These are phyloP conservation scores for Iris macrosiphon DNA, from an alignment of 106 monocot species.

Conservation along the genomic window DNA sequence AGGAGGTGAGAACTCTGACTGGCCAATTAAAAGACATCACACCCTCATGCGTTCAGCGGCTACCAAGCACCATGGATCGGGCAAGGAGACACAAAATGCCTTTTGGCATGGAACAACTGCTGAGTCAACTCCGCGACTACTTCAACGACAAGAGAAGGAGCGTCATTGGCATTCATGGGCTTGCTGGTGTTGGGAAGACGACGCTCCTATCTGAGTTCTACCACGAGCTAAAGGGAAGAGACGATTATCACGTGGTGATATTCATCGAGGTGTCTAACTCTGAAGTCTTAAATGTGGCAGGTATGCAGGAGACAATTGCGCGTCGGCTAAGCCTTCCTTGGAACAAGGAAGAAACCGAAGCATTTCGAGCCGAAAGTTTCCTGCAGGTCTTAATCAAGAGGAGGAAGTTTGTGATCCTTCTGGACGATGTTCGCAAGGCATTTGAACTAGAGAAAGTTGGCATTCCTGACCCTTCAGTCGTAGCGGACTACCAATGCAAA, in stretches of 20 bases:
- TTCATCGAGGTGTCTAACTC: conserved; percentile 16
- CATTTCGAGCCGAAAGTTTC: neutral
- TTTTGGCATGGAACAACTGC: conserved; percentile 11
- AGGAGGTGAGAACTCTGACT: neutral
- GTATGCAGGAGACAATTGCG: conserved; percentile 8
- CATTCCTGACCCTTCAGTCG: conserved; percentile 10
- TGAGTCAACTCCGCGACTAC: neutral
- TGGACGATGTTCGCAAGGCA: conserved; percentile 23
- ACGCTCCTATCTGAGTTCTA: conserved; percentile 14
- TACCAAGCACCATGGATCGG: neutral
- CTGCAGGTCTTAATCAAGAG: neutral
- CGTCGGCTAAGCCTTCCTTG: conserved; percentile 4
- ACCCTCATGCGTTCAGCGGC: too few species aligned
- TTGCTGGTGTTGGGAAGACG: conserved; percentile 36
- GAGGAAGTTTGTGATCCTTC: conserved; percentile 28
- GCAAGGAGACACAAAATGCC: neutral
- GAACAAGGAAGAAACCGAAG: neutral
- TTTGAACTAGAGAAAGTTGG: conserved; percentile 20
- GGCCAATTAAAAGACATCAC: neutral
- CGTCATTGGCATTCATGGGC: conserved; percentile 28
- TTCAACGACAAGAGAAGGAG: conserved; percentile 2
- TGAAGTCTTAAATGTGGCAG: neutral
- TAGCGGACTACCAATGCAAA: conserved; percentile 15
- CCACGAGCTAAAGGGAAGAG: conserved; percentile 5
- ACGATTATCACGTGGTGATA: conserved; percentile 22